phyloP scores from a whole-genome alignment of 805 yeast species.

The Zygotorulaspora florentina region DNA sequence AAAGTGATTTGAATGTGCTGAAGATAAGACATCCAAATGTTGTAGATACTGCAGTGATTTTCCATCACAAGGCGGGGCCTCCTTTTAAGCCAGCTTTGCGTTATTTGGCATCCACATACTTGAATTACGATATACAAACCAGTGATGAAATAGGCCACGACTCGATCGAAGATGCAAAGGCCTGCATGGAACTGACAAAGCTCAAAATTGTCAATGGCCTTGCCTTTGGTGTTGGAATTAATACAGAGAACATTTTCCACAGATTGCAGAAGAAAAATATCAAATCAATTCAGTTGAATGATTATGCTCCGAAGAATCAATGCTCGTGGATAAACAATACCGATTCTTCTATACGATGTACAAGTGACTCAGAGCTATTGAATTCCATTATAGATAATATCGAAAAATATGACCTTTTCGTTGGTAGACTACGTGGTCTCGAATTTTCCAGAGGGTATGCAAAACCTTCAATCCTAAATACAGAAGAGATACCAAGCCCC shows the following conservation, averaged over 20 bases:
- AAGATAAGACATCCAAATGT: slow-evolving; percentile 66
- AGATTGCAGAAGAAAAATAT: slow-evolving; percentile 33
- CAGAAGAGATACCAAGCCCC: slow-evolving; percentile 8
- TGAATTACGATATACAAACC: slow-evolving; percentile 60
- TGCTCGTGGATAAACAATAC: not conserved
- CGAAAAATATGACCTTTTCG: slow-evolving; percentile 43
- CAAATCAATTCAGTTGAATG: slow-evolving; percentile 35
- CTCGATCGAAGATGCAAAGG: slow-evolving; percentile 76
- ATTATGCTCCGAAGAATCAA: slow-evolving; percentile 29
- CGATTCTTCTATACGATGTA: slow-evolving; percentile 38
- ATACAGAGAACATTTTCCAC: slow-evolving; percentile 42
- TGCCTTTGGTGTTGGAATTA: slow-evolving; percentile 52
- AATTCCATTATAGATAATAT: slow-evolving; percentile 39
- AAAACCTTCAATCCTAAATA: slow-evolving; percentile 21
- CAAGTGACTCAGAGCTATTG: slow-evolving; percentile 58
- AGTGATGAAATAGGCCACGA: slow-evolving; percentile 69
- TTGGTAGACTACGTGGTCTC: slow-evolving; percentile 56
- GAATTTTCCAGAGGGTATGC: slow-evolving; percentile 42
- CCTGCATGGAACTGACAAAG: slow-evolving; percentile 75
- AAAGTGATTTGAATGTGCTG: slow-evolving; percentile 72
- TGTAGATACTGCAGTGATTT: slow-evolving; percentile 75
- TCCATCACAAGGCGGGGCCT: slow-evolving; percentile 78
- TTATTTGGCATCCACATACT: slow-evolving; percentile 56
- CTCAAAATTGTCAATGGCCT: slow-evolving; percentile 64
- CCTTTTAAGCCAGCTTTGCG: slow-evolving; percentile 76